These are phyloP conservation scores for Trichoderma oligosporum DNA, from an alignment of 2,329 filamentous ascomycete genomes.

Conservation along the genomic window DNA sequence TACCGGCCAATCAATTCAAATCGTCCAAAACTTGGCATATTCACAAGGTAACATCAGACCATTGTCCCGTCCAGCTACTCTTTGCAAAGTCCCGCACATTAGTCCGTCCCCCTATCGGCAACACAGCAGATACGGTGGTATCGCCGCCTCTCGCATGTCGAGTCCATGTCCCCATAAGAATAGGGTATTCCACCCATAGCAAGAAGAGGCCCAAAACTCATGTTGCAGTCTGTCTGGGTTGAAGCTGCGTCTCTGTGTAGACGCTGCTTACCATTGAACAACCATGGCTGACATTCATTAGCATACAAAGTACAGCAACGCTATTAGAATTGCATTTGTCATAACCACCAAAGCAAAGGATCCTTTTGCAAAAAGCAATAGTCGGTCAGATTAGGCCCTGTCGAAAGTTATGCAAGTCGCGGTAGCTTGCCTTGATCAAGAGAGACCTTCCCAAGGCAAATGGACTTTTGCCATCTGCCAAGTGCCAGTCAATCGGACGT, in stretches of 20 bases:
- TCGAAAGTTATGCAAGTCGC: too few relatives aligned
- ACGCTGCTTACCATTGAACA: background rate
- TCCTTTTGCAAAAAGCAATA: background rate
- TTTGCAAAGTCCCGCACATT: background rate
- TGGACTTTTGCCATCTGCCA: background rate
- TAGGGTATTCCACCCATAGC: background rate
- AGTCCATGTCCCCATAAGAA: background rate
- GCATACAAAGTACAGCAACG: too few relatives aligned
- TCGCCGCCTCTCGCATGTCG: background rate
- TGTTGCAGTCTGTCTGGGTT: background rate
- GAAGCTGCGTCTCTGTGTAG: background rate
- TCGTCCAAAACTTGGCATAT: conserved; percentile 5
- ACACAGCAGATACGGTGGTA: background rate
- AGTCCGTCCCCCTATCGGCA: background rate
- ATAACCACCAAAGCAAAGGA: background rate
- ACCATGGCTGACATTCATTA: background rate
- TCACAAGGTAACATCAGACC: conserved; percentile 10
- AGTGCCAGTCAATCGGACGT: background rate
- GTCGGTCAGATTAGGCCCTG: too few relatives aligned
- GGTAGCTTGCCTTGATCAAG: background rate
- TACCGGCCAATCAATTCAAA: background rate
- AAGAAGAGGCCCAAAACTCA: conserved; percentile 3
- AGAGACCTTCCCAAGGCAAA: background rate
- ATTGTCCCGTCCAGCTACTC: conserved; percentile 4
- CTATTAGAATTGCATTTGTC: too few relatives aligned